A percentile compares a stretch with the other conserved stretches of the same genome.
Evolutionary conservation across 1,139 yeast species (phyloP).

Genomic region (Hemisphaericaspora subhashii): DNA sequence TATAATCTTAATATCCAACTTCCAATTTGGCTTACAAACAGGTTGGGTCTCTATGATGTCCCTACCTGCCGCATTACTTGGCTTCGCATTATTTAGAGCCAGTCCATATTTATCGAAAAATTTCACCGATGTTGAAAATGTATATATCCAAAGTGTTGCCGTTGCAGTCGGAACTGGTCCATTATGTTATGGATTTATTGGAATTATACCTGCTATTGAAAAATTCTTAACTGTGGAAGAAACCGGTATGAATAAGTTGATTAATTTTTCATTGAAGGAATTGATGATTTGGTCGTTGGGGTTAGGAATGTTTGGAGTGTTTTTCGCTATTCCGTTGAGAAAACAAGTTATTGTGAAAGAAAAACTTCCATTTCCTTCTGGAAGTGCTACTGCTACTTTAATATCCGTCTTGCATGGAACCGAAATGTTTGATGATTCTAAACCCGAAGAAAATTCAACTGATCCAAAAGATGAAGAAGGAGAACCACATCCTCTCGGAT

Average conservation of each 20-base stretch:
- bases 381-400: slow-evolving; percentile 92
- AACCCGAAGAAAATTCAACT: slow-evolving; percentile 2
- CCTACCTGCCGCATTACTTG: slow-evolving; percentile 88
- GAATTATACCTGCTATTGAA: slow-evolving; percentile 96
- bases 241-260: slow-evolving; percentile 56
- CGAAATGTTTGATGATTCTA: slow-evolving; percentile 46
- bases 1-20: slow-evolving; percentile 79
- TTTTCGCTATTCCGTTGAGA: slow-evolving; percentile 87
- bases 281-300: slow-evolving; percentile 82
- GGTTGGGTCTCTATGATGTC: slow-evolving; percentile 99
- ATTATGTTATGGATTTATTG: slow-evolving; percentile 89
- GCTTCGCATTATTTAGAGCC: slow-evolving; percentile 74
- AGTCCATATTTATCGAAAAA: slow-evolving; percentile 41
- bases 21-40: slow-evolving; percentile 94
- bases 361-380: slow-evolving; percentile 89
- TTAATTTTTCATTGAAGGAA: slow-evolving; percentile 45
- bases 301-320: slow-evolving; percentile 89
- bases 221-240: slow-evolving; percentile 78
- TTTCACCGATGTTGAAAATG: slow-evolving; percentile 91
- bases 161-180: slow-evolving; percentile 99
- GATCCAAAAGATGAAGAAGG: not conserved
- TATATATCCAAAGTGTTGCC: slow-evolving; percentile 85
- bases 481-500: not conserved
- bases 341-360: slow-evolving; percentile 82
- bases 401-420: slow-evolving; percentile 84